Conservation (phyloP, 495 filamentous ascomycete species). For the Xylaria curta region DNA sequence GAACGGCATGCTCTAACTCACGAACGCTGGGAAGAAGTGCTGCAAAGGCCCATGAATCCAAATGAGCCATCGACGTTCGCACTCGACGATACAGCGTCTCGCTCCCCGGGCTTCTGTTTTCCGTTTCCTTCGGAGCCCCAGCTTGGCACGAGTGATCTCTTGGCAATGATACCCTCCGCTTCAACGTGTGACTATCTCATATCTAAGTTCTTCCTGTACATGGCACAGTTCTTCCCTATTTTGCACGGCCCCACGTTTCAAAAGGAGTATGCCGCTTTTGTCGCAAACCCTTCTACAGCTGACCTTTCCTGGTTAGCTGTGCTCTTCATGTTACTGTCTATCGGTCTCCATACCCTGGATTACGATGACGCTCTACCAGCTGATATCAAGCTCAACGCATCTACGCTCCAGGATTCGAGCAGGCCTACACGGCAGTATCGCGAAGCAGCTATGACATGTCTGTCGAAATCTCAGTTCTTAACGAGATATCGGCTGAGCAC, state of each 20-base stretch:
- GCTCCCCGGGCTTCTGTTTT: background rate
- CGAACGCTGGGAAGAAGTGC: conserved; percentile 18
- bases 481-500: conserved; percentile 55
- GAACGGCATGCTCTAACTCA: conserved; percentile 10
- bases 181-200: background rate
- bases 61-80: conserved; percentile 17
- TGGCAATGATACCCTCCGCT: conserved; percentile 9
- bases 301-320: conserved; percentile 53
- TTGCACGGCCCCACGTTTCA: conserved; percentile 58
- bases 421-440: conserved; percentile 51
- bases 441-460: conserved; percentile 52
- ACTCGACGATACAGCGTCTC: conserved; percentile 12
- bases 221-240: conserved; percentile 39
- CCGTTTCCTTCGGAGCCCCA: conserved; percentile 18
- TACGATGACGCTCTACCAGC: conserved; percentile 51
- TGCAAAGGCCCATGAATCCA: conserved; percentile 17
- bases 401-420: conserved; percentile 51
- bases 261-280: conserved; percentile 54
- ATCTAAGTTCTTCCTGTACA: conserved; percentile 15
- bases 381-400: conserved; percentile 51
- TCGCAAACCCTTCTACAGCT: conserved; percentile 49
- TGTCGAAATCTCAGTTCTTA: conserved; percentile 53
- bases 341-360: conserved; percentile 53
- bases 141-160: conserved; percentile 11
- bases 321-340: conserved; percentile 52